phyloP scores from a whole-genome alignment of 1,284 basidiomycete genomes.

The Chiua sp. region DNA sequence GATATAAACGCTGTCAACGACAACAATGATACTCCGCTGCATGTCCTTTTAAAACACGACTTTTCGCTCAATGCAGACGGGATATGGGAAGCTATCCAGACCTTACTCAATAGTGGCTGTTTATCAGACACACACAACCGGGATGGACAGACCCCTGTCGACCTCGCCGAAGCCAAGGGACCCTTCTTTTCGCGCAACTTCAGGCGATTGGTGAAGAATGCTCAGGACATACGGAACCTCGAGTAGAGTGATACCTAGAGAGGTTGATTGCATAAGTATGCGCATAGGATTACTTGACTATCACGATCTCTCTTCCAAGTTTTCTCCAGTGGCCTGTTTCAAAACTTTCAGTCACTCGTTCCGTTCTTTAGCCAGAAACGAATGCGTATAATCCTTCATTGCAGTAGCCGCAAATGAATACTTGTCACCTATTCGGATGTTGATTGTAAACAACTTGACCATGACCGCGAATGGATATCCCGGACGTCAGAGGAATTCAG shows the following conservation, averaged over 20 bases:
- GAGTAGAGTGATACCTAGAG: neutral
- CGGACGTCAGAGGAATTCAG: too few species aligned
- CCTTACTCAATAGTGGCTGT: neutral
- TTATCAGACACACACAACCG: neutral
- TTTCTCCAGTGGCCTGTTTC: too few species aligned
- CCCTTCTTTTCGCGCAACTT: neutral
- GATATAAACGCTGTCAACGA: neutral
- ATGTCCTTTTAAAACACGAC: neutral
- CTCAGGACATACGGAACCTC: neutral
- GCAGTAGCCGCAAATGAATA: too few species aligned
- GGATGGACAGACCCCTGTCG: neutral
- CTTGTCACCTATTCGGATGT: too few species aligned
- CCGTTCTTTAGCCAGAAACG: too few species aligned
- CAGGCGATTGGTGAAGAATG: neutral
- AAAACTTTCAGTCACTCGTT: too few species aligned
- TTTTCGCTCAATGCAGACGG: neutral
- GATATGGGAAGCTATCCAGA: neutral
- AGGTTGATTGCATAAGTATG: too few species aligned
- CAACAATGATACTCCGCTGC: neutral
- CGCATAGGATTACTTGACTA: too few species aligned
- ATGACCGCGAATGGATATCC: too few species aligned
- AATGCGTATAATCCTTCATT: too few species aligned
- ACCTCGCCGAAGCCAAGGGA: neutral
- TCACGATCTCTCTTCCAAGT: too few species aligned
- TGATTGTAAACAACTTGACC: too few species aligned